A percentile compares a stretch with the other conserved stretches of the same genome.
Conservation (phyloP, 352 stramenopile genomes). For the Globisporangium nunn region DNA sequence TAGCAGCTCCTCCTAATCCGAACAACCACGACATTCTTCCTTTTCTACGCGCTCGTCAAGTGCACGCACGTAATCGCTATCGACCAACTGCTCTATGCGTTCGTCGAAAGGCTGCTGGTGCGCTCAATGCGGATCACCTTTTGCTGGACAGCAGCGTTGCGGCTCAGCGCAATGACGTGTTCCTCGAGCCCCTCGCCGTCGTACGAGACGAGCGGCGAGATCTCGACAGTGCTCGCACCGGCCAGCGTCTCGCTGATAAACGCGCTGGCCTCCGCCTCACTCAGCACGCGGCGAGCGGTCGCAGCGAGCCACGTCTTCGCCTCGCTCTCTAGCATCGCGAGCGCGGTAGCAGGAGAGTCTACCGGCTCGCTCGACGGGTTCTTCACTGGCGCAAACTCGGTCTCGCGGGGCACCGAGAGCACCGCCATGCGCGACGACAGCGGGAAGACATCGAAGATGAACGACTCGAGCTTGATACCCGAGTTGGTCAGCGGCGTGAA, state of each 20-base stretch:
- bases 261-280: conserved; percentile 15
- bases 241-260: conserved; percentile 34
- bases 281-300: conserved; percentile 29
- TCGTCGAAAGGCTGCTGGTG: not conserved
- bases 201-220: conserved; percentile 86
- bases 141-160: not conserved
- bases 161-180: conserved; percentile 19
- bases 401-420: conserved; percentile 87
- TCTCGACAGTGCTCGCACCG: conserved; percentile 40
- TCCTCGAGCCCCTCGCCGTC: conserved; percentile 71
- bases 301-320: conserved; percentile 52
- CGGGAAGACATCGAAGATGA: conserved; percentile 99
- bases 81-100: not conserved
- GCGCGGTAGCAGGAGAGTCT: conserved; percentile 85
- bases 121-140: conserved; percentile 35
- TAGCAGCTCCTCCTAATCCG: not conserved
- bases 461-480: conserved; percentile 97
- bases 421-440: conserved; percentile 91
- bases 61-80: no score
- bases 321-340: conserved; percentile 65
- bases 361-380: conserved; percentile 68
- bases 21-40: not conserved
- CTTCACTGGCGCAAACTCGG: conserved; percentile 93
- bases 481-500: conserved; percentile 84
- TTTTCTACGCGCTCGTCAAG: not conserved